Evolutionary conservation across 108 stramenopile genomes (phyloP).

Genomic region (Fragilaria radians): DNA sequence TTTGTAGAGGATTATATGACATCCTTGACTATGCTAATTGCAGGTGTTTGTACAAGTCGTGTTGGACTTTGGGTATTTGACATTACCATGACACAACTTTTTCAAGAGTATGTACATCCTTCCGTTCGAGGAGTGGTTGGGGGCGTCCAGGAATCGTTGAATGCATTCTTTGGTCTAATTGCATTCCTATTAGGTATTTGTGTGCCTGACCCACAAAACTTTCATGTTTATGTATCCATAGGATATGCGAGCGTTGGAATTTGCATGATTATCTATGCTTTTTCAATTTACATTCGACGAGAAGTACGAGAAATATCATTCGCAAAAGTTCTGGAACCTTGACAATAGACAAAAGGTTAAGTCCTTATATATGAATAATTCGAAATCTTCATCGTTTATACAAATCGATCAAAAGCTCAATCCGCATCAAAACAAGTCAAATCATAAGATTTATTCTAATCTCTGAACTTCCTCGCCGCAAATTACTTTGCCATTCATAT

Average conservation of each 20-base stretch:
- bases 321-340: no score
- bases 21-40: constrained; percentile 35
- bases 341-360: no score
- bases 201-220: constrained; percentile 41
- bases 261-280: no score
- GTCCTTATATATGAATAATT: no score
- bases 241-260: constrained; percentile 40
- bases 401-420: no score
- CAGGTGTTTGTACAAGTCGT: constrained; percentile 50
- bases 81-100: constrained; percentile 54
- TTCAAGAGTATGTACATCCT: constrained; percentile 47
- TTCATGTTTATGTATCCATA: constrained; percentile 27
- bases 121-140: constrained; percentile 49
- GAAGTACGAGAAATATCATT: no score
- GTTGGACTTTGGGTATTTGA: constrained; percentile 73
- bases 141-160: constrained; percentile 50
- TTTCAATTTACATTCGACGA: no score
- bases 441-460: no score
- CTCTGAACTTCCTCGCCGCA: no score
- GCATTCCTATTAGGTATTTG: constrained; percentile 43
- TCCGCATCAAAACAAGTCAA: no score
- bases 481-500: no score
- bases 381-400: no score
- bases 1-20: neutral
- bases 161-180: constrained; percentile 43